phyloP scores from a whole-genome alignment of 345 rosid species.

The Chamaenerion angustifolium region DNA sequence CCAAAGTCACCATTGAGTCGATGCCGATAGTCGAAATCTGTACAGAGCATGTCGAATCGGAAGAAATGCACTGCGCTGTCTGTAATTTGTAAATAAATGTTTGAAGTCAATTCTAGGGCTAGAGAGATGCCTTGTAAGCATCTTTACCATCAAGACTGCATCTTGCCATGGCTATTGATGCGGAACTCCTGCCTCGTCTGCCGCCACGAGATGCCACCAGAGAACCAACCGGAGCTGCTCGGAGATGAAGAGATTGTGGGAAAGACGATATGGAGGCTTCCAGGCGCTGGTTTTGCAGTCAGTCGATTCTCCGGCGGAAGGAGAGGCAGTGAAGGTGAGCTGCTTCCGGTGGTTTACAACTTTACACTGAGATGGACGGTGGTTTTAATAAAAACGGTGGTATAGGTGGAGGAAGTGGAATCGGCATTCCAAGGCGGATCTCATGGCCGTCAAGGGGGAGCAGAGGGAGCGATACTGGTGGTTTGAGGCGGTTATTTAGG shows the following conservation, averaged over 20 bases:
- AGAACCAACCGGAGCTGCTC: neutral
- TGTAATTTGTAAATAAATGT: conserved; percentile 41
- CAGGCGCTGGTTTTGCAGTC: conserved; percentile 47
- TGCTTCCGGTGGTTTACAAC: conserved; percentile 27
- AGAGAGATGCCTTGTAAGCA: conserved; percentile 60
- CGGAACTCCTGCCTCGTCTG: conserved; percentile 55
- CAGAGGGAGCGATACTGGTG: conserved; percentile 32
- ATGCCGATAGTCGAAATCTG: conserved; percentile 37
- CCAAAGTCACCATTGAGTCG: conserved; percentile 42
- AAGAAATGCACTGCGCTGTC: conserved; percentile 39
- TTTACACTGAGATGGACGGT: conserved; percentile 51
- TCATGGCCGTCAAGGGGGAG: conserved; percentile 34
- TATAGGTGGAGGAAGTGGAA: neutral
- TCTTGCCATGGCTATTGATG: conserved; percentile 39
- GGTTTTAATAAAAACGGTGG: conserved; percentile 26
- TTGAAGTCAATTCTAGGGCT: conserved; percentile 34
- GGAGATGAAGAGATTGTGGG: conserved; percentile 29
- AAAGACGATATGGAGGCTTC: conserved; percentile 47
- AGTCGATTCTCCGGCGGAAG: conserved; percentile 43
- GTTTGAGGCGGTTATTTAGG: conserved; percentile 28
- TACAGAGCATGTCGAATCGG: conserved; percentile 17
- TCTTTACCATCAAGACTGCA: conserved; percentile 43
- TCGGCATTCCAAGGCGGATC: conserved; percentile 30
- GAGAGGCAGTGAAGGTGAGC: conserved; percentile 32
- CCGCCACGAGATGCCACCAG: conserved; percentile 36